A percentile compares a stretch with the other conserved stretches of the same genome.
Evolutionary conservation across 805 yeast genomes (phyloP).

Genomic region (Saturnispora gosingensis): DNA sequence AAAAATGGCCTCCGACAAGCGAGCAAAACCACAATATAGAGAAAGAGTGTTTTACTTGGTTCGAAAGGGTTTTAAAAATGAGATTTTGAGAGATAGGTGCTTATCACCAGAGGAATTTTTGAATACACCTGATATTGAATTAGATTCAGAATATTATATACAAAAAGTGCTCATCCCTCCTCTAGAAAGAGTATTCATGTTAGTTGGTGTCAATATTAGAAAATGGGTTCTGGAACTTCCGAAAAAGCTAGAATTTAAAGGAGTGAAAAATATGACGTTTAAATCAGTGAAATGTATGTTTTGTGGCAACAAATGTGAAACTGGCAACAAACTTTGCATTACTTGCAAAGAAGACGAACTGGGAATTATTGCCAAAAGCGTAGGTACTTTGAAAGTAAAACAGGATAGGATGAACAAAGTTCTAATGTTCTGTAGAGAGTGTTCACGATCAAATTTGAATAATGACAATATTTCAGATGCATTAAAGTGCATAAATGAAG

Average conservation of each 20-base stretch:
- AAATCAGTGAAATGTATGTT: constrained; percentile 23
- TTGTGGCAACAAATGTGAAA: constrained; percentile 18
- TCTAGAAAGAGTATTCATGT: constrained; percentile 68
- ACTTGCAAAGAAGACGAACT: constrained; percentile 30
- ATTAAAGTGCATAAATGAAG: constrained; percentile 49
- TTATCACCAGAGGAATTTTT: constrained; percentile 70
- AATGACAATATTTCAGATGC: constrained; percentile 13
- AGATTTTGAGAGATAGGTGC: constrained; percentile 65
- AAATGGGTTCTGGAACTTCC: constrained; percentile 75
- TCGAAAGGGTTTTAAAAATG: constrained; percentile 43
- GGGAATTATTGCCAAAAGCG: constrained; percentile 27
- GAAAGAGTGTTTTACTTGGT: constrained; percentile 89
- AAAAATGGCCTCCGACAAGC: constrained; percentile 50
- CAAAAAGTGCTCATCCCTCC: constrained; percentile 83
- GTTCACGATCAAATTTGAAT: constrained; percentile 31
- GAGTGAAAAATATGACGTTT: constrained; percentile 16
- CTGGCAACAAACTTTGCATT: constrained; percentile 24
- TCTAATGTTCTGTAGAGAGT: constrained; percentile 16
- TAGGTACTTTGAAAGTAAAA: constrained; percentile 18
- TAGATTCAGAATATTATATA: constrained; percentile 84
- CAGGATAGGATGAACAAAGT: constrained; percentile 26
- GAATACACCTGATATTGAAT: constrained; percentile 28
- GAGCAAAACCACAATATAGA: constrained; percentile 77
- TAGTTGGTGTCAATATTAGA: constrained; percentile 72
- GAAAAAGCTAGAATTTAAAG: constrained; percentile 16